Evolutionary conservation across 2,329 filamentous ascomycete species (phyloP), one percentile per base, ranked within the genome.

Genomic region (Zasmidium cellare): DNA sequence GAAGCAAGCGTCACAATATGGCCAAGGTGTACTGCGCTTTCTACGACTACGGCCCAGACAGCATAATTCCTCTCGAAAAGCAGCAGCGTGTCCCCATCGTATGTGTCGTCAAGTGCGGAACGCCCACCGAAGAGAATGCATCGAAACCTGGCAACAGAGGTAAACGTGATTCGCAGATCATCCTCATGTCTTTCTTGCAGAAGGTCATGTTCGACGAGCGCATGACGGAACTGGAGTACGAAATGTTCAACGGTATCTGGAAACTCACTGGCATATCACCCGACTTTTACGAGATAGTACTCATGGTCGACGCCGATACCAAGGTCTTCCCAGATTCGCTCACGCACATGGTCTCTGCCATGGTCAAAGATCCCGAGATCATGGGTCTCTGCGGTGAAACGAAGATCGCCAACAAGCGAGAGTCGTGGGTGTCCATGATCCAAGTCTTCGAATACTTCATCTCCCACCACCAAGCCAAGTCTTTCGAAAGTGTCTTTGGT

Each of bases 141-240:
- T 83, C 89, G 57, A 99, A 99, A 77, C 91, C 96, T 12, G 94
- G 94, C 68, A 99, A 99, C 77, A 87, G 94, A 77, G 96, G 94
- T 76, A 99, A 99, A 82, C 91, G 94, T 73, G 94, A 99, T 82
- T 96, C 91, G 80, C 94, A 99, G 76, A 97, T 99, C 71, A 94
- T 99, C 67, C 83, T 99, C 65, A 99, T 99, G 94, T 97, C 92
- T 3, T 99, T 99, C 83, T 80, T 99, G 67, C 94, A 99, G 74
- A 99, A 99, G 80, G 94, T 99, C 72, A 99, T 99, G 94, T 99
- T 99, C 70, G 94, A 99, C 74, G 96, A 99, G 78, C 90, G 94
- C 61, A 99, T 99, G 94, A 99, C 96, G 18, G 93, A 99, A 75
- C 87, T 99, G 53, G 94, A 99, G 75, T 99, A 92, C 71, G 94